Evolutionary conservation across 345 rosid species (phyloP).

Genomic region (Syzygium jambos): DNA sequence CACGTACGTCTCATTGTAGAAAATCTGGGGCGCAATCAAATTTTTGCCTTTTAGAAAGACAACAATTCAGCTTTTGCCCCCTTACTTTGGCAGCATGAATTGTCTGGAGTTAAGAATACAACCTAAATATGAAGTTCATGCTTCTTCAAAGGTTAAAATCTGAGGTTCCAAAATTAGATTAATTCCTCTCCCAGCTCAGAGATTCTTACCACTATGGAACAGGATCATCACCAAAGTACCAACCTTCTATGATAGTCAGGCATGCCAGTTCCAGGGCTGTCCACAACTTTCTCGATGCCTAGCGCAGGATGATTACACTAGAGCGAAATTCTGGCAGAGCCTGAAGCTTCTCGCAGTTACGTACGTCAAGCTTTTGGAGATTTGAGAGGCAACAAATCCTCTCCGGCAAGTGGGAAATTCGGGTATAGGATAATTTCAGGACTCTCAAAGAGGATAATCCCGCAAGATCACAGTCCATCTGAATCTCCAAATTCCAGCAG

Average conservation of each 20-base stretch:
- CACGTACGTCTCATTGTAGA: rapidly evolving
- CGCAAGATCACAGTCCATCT: not conserved
- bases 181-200: rapidly evolving
- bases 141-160: not conserved
- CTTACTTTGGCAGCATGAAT: not conserved
- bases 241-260: not conserved
- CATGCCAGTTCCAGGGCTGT: not conserved
- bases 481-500: not conserved
- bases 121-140: not conserved
- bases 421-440: not conserved
- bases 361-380: rapidly evolving
- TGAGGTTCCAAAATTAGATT: not conserved
- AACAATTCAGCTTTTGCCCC: no score
- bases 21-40: not conserved
- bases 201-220: not conserved
- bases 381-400: rapidly evolving
- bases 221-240: not conserved
- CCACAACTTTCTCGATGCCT: not conserved
- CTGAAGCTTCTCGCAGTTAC: rapidly evolving
- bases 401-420: not conserved
- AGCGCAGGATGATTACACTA: rapidly evolving
- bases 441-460: not conserved
- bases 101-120: rapidly evolving
- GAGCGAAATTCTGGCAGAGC: not conserved
- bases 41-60: rapidly evolving